Base-by-base conservation (phyloP, 176 grass and related monocot genomes). In the Aegilops umbellulata region DNA sequence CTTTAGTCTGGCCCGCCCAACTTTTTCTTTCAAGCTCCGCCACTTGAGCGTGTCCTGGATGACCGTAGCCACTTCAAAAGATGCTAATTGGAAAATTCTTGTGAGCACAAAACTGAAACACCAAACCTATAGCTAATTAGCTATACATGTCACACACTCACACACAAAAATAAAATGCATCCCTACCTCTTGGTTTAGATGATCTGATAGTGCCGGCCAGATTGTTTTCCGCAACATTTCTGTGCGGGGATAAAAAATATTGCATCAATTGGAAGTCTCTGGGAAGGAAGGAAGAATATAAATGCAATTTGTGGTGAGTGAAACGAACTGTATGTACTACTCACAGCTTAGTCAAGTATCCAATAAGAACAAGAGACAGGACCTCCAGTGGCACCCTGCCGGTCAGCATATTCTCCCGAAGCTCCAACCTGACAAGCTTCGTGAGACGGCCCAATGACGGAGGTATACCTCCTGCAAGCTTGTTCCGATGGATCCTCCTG, bases 161-260 rank as follows among this genome's bases (percentile, higher is more conserved):
- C 11, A 44, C 16, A 4, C 10, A 38, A 1, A 58, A 73, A 83
- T 27, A 16, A 71, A 82, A 57, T 44, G 6, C 1, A 65, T 3
- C n/a, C 10, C 29, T 74, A 90, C 89, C 84, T 90, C 84, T 90
- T 4, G 58, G 23, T 11, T 22, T 15, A 46, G 65, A 35, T 79
- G 84, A 90, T 73, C 57, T 65, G 23, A 27, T 41, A 47, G 84
- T 90, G 15, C 84, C 89, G 0, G 4, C 5, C 25, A 90, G 10
- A 63, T 80, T 24, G 32, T 90, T 90, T 23, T 57, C 11, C 25
- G 14, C 42, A 36, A 90, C 81, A 74, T 90, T 87, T 87, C 89
- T 90, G 84, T 13, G 42, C 19, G 1, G 4, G 83, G 4, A 66
- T 15, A 26, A 16, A 10, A 72, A 9, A 29, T 65, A 15, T 76